Base-by-base conservation (phyloP, 345 rosid species). In the Physaria fendleri region DNA sequence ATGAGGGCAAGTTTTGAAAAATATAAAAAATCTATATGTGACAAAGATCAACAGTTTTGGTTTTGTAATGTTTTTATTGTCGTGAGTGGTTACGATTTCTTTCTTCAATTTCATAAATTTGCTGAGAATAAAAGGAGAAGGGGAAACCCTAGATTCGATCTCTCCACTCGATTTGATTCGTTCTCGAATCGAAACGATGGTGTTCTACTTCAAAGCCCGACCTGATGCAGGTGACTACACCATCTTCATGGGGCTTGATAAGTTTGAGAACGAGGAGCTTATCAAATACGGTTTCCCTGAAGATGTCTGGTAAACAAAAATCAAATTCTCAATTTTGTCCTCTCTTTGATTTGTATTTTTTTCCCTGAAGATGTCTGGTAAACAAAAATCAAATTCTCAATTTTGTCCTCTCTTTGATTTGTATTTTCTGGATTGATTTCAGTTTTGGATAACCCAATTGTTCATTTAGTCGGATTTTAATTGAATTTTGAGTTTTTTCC, bases 261-360 rank as follows among this genome's bases (percentile, higher is more conserved):
- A 93, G 90, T 66, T 76, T 82, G 99, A 93, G 86, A 93, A 93
- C 84, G 99, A 93, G 69, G 99, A 93, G 68, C 99, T 93, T 53
- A 93, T 93, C 85, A 93, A 81, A 71, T 93, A 87, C 62, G 97
- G 99, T 68, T 87, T 87, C 82, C 91, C 85, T 8, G 99, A 93
- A 82, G 99, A 93, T 65, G 79, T 93, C 57, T 89, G 99, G 99
- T 93, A 76, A 48, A 25, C 34, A 4, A 6, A 0, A 62, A 7
- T 2, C n/a, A n/a, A n/a, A 5, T 56, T 23, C 39, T 18, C 17
- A 8, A 27, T 47, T 67, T 35, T 59, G 15, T 1, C 23, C 17
- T 39, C 42, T 51, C 48, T 6, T 55, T 15, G 32, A 25, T 43
- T 50, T 4, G 22, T 32, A 11, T 40, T 50, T 0, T 18, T 6